Conservation (phyloP, 306 rosid species). For the Glycyrrhiza uralensis region DNA sequence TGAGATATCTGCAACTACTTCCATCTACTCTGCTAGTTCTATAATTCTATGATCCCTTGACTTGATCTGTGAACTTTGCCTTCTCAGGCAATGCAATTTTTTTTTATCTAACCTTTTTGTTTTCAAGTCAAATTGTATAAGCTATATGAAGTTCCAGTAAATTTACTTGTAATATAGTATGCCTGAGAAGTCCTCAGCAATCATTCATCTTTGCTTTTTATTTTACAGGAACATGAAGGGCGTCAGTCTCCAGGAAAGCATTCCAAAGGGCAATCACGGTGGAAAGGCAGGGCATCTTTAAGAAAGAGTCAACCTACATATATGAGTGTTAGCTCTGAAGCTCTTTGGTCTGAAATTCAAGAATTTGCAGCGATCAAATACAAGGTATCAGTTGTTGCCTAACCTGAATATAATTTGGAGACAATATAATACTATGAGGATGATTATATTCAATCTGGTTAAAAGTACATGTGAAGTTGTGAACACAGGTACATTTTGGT, state of each 20-base stretch:
- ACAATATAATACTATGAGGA: background rate
- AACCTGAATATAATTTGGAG: background rate
- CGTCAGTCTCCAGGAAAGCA: conserved; percentile 53
- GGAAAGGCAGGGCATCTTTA: conserved; percentile 58
- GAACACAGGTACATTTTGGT: background rate
- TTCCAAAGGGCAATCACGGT: conserved; percentile 55
- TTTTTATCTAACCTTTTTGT: background rate
- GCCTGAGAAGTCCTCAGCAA: background rate
- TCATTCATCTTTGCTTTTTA: background rate
- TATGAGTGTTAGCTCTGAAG: conserved; percentile 70
- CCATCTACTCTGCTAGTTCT: background rate
- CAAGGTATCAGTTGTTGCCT: conserved; percentile 52
- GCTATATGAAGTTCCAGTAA: background rate
- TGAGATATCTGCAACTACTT: background rate
- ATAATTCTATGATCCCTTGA: background rate
- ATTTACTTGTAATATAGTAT: background rate
- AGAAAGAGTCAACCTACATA: conserved; percentile 60
- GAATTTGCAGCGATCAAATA: conserved; percentile 78
- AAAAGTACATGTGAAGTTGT: background rate
- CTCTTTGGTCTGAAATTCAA: conserved; percentile 79
- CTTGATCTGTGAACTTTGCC: background rate
- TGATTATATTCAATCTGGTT: background rate
- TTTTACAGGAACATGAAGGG: conserved; percentile 59
- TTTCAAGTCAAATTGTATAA: background rate
- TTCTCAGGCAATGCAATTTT: background rate